Evolutionary conservation across 2,329 filamentous ascomycete genomes (phyloP), one percentile per base, ranked within the genome.

Genomic region (Talaromyces islandicus): DNA sequence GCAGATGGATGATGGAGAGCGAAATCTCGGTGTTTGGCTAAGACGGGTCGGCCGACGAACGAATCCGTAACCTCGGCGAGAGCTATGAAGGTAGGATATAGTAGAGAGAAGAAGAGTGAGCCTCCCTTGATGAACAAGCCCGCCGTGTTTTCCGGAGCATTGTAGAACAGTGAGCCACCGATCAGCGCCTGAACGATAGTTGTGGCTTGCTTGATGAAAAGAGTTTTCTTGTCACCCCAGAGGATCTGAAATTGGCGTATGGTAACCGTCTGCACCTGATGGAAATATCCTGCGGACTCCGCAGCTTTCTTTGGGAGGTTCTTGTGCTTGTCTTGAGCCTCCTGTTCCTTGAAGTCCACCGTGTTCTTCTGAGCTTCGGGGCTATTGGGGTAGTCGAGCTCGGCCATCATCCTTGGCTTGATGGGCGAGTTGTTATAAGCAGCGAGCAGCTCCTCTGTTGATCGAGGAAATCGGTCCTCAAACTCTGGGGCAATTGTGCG

Each of bases 1-100:
- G 91, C 89, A 6, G 89, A 92, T 0, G 92, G 91, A 69, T 96
- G 92, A 69, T 96, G 96, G n/a, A 96, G 81, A n/a, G 92, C 91
- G 71, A 96, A 96, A 60, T 89, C 86, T 58, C 82, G 78, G 67
- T 97, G 92, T 72, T 96, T 96, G 71, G 96, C 91, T 62, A 97
- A 90, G 67, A 96, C 96, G 1, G 90, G 89, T 41, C 92, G 88
- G 83, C 96, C 91, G 2, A 90, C 85, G 71, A 93, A 97, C 4
- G 96, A 82, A 0, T 90, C 92, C 35, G 94, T 75, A 70, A 96
- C 94, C 81, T 94, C 91, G 35, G 94, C 82, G 58, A 89, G 88
- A 71, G 86, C 89, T 63, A 87, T 83, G 69, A 95, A 93, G 52
- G 90, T 91, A 73, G 94, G 95, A 79, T 94, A 87, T 60, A 96